Percentiles rank a stretch among this genome's conserved stretches.
Conservation (phyloP, 1,284 basidiomycete genomes). For the Pseudozyma hubeiensis region DNA sequence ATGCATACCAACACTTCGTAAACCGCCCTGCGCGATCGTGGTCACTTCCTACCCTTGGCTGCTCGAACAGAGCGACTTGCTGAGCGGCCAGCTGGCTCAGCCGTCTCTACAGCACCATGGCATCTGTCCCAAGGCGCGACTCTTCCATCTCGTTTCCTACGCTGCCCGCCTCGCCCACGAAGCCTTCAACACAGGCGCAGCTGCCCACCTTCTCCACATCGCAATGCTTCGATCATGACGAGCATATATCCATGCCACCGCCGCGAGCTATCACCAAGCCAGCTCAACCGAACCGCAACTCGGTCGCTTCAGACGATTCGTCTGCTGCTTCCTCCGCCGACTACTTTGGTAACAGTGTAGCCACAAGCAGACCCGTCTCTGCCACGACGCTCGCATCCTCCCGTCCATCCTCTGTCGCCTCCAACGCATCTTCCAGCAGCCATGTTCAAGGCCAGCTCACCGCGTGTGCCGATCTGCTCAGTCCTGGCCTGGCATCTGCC, state of each 20-base stretch:
- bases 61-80: not conserved
- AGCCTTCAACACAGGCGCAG: constrained; percentile 4
- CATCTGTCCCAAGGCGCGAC: constrained; percentile 22
- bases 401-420: constrained; percentile 51
- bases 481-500: constrained; percentile 55
- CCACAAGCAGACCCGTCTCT: constrained; percentile 37
- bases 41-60: not conserved
- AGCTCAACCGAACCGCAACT: constrained; percentile 26
- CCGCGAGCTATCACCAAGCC: constrained; percentile 13
- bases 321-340: constrained; percentile 40
- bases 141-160: constrained; percentile 49
- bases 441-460: constrained; percentile 45
- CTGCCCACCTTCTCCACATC: constrained; percentile 26
- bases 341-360: constrained; percentile 13
- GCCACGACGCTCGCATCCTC: constrained; percentile 43
- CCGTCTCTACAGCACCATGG: constrained; percentile 12
- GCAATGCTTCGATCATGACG: constrained; percentile 15
- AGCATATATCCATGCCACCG: constrained; percentile 18
- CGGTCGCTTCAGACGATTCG: constrained; percentile 43
- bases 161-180: constrained; percentile 29
- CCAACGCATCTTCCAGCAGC: constrained; percentile 42
- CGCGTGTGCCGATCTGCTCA: constrained; percentile 46
- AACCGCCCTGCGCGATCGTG: not conserved
- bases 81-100: constrained; percentile 4
- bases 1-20: no score